Evolutionary conservation across 169 alveolate species (phyloP), one percentile per base, ranked within the genome.

Genomic region (Eimeria necatrix): DNA sequence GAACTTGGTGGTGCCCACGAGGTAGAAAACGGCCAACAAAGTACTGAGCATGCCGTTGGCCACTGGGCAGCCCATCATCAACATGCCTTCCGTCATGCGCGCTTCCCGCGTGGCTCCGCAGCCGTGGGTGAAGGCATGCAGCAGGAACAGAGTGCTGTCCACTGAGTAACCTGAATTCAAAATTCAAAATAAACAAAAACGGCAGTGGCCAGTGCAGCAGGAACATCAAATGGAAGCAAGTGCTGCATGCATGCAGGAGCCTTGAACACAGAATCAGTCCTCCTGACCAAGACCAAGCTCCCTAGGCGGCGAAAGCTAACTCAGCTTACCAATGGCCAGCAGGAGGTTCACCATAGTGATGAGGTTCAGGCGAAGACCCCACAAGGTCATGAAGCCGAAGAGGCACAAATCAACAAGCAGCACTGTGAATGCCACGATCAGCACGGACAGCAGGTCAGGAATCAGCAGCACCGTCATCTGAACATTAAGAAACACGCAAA

Each of bases 381-480:
- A 96, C n/a, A 96, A 91, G 53, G 97, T 96, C 98, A 97, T 97
- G 95, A 96, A 95, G 56, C 98, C 98, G 74, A 96, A 96, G 26
- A 97, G 94, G 24, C 97, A 95, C 74, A 96, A 87, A 59, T 97
- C 98, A 73, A 96, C 94, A 18, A 96, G 93, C 41, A 96, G 95
- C 52, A 95, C 74, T 4, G 96, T 97, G 74, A 95, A 68, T 26
- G 95, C 94, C n/a, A 96, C 97, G 24, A 96, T 87, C 12, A 96
- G 64, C 68, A 94, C 97, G 49, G 97, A 96, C 87, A 93, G 70
- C 61, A 96, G 71, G 49, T 95, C 96, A 46, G 97, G 97, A 48
- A 96, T 96, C 20, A 96, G 88, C 85, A 96, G 71, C 53, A 96
- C 73, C 12, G 97, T 89, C 78, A 96, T 94, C 80, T 95, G 95